Conservation (phyloP, 306 rosid genomes). For the Prunus dulcis region DNA sequence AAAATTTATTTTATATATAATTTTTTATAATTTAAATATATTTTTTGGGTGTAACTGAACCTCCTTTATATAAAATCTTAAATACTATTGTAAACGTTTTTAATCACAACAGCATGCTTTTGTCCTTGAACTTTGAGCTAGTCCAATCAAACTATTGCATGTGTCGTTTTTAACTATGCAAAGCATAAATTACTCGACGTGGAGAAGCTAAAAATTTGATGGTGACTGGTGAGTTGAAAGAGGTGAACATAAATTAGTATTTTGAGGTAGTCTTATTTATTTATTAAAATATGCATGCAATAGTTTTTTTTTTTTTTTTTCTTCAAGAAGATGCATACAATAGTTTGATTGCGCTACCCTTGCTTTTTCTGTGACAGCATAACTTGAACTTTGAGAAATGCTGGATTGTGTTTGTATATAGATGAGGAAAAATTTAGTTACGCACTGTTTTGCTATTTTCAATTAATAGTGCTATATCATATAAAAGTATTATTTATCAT, state of each 20-base stretch:
- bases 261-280: neutral
- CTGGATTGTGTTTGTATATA: neutral
- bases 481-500: accelerated
- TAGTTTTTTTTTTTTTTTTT: no score
- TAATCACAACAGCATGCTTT: no score
- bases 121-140: neutral
- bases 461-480: accelerated
- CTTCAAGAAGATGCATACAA: no score
- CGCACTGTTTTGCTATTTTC: no score
- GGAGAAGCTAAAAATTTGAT: neutral
- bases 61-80: no score
- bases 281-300: no score
- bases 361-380: neutral
- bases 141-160: neutral
- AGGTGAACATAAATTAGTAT: neutral
- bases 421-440: no score
- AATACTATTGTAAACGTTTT: no score
- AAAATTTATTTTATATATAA: no score
- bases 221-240: neutral
- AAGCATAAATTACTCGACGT: neutral
- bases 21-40: no score
- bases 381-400: neutral
- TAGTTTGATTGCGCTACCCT: neutral
- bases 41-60: no score
- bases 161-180: no score